Base-by-base conservation (phyloP, 352 stramenopile species). In the Albugo candida region DNA sequence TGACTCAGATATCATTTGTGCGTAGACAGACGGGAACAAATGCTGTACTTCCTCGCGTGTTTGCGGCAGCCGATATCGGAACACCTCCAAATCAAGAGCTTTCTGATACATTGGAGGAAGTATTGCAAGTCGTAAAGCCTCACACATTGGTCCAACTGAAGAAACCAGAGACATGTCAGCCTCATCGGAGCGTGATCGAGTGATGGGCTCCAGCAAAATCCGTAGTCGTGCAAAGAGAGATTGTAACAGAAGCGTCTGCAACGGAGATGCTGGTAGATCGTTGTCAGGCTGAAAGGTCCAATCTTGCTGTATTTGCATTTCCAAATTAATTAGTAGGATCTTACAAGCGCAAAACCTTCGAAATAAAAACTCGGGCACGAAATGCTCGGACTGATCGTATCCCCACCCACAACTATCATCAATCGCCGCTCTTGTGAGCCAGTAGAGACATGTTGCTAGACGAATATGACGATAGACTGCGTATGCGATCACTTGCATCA, bases 321-420 rank as follows among this genome's bases (percentile, higher is more conserved):
- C 68, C 42, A 88, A 56, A 44, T 88, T 88, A 41, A 81, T 67
- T 61, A 88, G 70, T 21, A 84, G 56, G 21, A 88, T 49, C 56
- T 88, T 85, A 59, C 72, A 85, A 55, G 75, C 70, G 36, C 70
- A 80, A 52, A 88, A 68, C 47, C 82, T 83, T n/a, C 65, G 62
- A 47, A 73, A 81, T 42, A 88, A 58, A 41, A 79, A 88, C 13
- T 82, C 70, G 1, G 75, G 75, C 8, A 88, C 63, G 36, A 77
- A 69, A 17, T 83, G 49, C 51, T 83, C 72, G 1, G 70, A 81
- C 49, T 88, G 75, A 2, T 73, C 72, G 50, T 84, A 88, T 37
- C 75, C 75, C 64, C 74, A 83, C 0, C 75, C 75, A 51, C 75
- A 88, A 20, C 64, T 80, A 42, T 88, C 75, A 38, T 88, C 75